phyloP scores from a whole-genome alignment of 1,139 yeast genomes.

The Pichia sp. region DNA sequence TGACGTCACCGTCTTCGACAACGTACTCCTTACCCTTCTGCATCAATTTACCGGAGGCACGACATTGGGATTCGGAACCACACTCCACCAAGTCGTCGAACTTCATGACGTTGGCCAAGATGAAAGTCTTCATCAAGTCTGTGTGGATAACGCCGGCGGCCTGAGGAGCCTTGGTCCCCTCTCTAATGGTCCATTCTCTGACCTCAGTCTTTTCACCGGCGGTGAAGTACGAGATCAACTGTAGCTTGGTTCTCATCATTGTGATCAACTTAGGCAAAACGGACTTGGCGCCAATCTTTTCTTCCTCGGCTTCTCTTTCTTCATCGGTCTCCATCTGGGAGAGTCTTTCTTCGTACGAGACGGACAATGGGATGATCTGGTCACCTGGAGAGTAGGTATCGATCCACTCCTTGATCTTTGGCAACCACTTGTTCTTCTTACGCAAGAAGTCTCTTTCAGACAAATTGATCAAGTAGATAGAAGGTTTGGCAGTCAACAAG shows the following conservation, averaged over 20 bases:
- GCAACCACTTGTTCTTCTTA: slow-evolving; percentile 94
- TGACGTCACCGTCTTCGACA: slow-evolving; percentile 87
- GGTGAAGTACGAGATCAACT: slow-evolving; percentile 78
- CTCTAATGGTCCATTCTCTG: slow-evolving; percentile 87
- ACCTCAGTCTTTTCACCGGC: slow-evolving; percentile 77
- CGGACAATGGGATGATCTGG: slow-evolving; percentile 88
- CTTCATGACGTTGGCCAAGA: slow-evolving; percentile 79
- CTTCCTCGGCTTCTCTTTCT: slow-evolving; percentile 88
- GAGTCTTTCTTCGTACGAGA: slow-evolving; percentile 86
- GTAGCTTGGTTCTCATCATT: slow-evolving; percentile 78
- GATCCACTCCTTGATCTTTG: slow-evolving; percentile 94
- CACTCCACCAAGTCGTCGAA: slow-evolving; percentile 77
- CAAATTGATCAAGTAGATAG: slow-evolving; percentile 89
- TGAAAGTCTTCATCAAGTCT: slow-evolving; percentile 73
- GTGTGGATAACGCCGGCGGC: slow-evolving; percentile 87
- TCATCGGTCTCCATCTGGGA: slow-evolving; percentile 85
- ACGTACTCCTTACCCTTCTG: slow-evolving; percentile 97
- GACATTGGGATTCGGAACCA: slow-evolving; percentile 80
- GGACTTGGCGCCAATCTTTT: slow-evolving; percentile 77
- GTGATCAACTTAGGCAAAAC: slow-evolving; percentile 86
- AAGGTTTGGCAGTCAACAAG: slow-evolving; percentile 91
- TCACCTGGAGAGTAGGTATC: slow-evolving; percentile 94
- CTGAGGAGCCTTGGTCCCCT: slow-evolving; percentile 79
- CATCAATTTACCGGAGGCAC: slow-evolving; percentile 88
- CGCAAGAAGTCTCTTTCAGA: slow-evolving; percentile 92